Evolutionary conservation across 2,329 filamentous ascomycete genomes (phyloP), one percentile per base, ranked within the genome.

Genomic region (Apiospora pterosperma): DNA sequence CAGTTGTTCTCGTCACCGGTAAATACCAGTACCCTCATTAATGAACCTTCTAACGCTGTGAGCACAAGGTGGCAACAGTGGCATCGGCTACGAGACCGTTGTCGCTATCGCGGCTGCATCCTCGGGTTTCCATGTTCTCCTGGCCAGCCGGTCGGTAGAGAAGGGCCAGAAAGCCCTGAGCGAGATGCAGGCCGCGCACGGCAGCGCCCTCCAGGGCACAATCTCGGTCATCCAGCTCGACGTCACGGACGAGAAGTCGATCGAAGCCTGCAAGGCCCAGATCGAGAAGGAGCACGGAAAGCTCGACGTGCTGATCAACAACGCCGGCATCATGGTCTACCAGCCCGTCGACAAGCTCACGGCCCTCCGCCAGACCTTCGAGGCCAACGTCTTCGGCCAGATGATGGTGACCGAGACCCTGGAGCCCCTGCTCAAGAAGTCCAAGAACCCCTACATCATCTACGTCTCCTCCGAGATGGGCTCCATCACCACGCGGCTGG

Each of bases 211-310:
- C 44, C 71, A 81, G 5, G 86, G 86, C 8, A 71, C 83, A 44
- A 88, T 90, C 72, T 87, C 88, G 61, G 81, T 79, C 1, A 74
- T 84, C 7, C 79, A 84, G 3, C 84, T 85, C 64, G 88, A 91
- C 70, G 81, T 90, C 0, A 85, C 84, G 19, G 82, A 84, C 65
- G 87, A 88, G 70, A 76, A 80, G 1, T 84, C 88, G 21, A 84
- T 91, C 62, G 74, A 81, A 36, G 79, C 80, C 1, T 78, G 88
- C 14, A 83, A 82, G 23, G 70, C 84, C 2, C 79, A 86, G 44
- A 76, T 91, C 55, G 76, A 79, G 6, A 73, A 78, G 59, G 80
- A 82, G 64, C 81, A 84, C 68, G 76, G 73, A 42, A 72, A 69
- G 44, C 81, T 91, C 62, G 85, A 88, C 67, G 82, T 90, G 48